These are phyloP conservation scores for Auricularia cornea DNA, from an alignment of 768 basidiomycete species.

Conservation along the genomic window DNA sequence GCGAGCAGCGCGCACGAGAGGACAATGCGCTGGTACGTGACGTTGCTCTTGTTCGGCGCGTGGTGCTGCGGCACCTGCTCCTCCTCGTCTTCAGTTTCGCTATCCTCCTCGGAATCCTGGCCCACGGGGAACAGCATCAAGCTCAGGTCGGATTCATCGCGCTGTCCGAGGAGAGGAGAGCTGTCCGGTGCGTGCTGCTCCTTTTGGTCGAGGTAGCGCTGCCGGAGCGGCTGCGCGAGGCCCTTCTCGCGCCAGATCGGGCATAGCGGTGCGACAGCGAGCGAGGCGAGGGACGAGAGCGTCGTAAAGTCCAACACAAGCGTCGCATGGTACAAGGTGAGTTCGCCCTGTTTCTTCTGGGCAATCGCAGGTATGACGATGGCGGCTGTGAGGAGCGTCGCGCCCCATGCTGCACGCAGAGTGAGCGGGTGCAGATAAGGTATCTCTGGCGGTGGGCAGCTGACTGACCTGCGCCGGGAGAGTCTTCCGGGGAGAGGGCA, in stretches of 20 bases:
- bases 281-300: conserved; percentile 6
- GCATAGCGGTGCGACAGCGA: conserved; percentile 9
- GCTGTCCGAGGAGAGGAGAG: not conserved
- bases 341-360: conserved; percentile 5
- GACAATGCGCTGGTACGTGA: not conserved
- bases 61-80: not conserved
- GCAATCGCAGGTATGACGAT: conserved; percentile 7
- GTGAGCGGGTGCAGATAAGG: not conserved
- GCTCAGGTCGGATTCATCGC: not conserved
- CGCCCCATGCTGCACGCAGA: conserved; percentile 2
- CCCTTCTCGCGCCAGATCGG: conserved; percentile 5
- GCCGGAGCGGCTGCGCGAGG: not conserved
- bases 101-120: not conserved
- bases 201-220: not conserved
- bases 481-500: not conserved
- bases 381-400: conserved; percentile 7
- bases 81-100: not conserved
- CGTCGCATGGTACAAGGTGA: conserved; percentile 9
- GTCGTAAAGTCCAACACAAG: conserved; percentile 10
- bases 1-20: not conserved
- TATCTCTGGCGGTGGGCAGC: not conserved
- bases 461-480: not conserved
- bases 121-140: not conserved
- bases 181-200: not conserved
- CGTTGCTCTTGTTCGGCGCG: not conserved